Percentiles rank a stretch among this genome's conserved stretches.
These are phyloP conservation scores for Stromatinia cepivora DNA, from an alignment of 2,329 filamentous ascomycete genomes.

Conservation along the genomic window DNA sequence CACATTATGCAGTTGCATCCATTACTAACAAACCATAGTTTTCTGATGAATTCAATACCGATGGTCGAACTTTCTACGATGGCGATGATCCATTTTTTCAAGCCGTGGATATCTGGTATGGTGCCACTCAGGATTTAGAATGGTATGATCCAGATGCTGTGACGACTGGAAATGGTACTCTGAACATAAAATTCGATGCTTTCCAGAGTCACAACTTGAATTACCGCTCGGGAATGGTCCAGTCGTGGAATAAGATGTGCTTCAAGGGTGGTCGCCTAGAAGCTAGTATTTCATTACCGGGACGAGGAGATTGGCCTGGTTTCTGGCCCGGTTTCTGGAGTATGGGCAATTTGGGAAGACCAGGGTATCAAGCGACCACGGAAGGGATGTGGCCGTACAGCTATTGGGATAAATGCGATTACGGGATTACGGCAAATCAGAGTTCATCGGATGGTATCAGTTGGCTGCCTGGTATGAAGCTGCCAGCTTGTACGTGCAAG, in stretches of 20 bases:
- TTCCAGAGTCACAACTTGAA: slow-evolving; percentile 65
- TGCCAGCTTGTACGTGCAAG: slow-evolving; percentile 67
- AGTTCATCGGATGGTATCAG: slow-evolving; percentile 66
- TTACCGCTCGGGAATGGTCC: slow-evolving; percentile 72
- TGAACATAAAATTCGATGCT: slow-evolving; percentile 64
- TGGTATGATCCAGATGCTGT: slow-evolving; percentile 72
- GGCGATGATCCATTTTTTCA: slow-evolving; percentile 70
- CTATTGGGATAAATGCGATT: slow-evolving; percentile 67
- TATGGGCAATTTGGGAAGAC: slow-evolving; percentile 71
- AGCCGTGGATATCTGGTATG: slow-evolving; percentile 70
- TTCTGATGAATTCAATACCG: slow-evolving; percentile 70
- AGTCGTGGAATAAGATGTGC: slow-evolving; percentile 73
- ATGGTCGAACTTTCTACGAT: slow-evolving; percentile 68
- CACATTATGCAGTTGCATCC: background rate
- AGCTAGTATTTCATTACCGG: slow-evolving; percentile 69
- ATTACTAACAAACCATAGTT: slow-evolving; percentile 47
- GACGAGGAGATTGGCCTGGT: slow-evolving; percentile 63
- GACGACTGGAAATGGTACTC: slow-evolving; percentile 59
- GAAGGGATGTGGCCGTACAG: slow-evolving; percentile 76
- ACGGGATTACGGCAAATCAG: slow-evolving; percentile 71
- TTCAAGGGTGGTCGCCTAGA: slow-evolving; percentile 71
- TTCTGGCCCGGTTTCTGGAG: slow-evolving; percentile 78
- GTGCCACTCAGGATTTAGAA: slow-evolving; percentile 67
- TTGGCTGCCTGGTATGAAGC: slow-evolving; percentile 66
- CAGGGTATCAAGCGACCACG: slow-evolving; percentile 68